These are phyloP conservation scores for Colletotrichum chlorophyti DNA, from an alignment of 2,329 filamentous ascomycete species.

Conservation along the genomic window DNA sequence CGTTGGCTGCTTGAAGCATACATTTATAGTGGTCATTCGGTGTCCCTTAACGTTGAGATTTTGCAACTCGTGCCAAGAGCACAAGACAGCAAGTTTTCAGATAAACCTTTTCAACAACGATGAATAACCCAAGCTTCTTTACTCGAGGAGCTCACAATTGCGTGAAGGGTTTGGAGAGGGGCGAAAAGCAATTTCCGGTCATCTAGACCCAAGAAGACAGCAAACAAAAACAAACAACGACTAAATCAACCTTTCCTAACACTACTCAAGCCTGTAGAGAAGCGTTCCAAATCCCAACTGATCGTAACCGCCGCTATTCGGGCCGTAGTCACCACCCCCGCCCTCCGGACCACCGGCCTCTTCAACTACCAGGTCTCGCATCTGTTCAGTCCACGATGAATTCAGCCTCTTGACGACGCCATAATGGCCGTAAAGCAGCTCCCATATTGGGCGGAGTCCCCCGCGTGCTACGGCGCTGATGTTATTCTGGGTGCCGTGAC, in stretches of 20 bases:
- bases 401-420: constrained; percentile 43
- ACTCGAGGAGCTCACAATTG: too few relatives aligned
- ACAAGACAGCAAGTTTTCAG: too few relatives aligned
- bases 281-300: constrained; percentile 41
- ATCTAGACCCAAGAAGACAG: not conserved
- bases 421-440: constrained; percentile 49
- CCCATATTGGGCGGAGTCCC: constrained; percentile 43
- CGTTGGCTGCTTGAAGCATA: too few relatives aligned
- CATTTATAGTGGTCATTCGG: too few relatives aligned
- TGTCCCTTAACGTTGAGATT: too few relatives aligned
- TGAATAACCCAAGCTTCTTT: not conserved
- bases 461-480: constrained; percentile 41
- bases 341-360: constrained; percentile 46
- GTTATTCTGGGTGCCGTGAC: constrained; percentile 41
- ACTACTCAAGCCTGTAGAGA: constrained; percentile 29
- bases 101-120: too few relatives aligned
- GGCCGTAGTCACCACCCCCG: constrained; percentile 50
- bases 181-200: not conserved
- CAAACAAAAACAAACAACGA: not conserved
- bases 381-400: constrained; percentile 43
- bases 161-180: too few relatives aligned
- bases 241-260: not conserved
- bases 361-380: constrained; percentile 44
- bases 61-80: too few relatives aligned
- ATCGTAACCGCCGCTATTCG: constrained; percentile 49